A percentile compares a stretch with the other conserved stretches of the same genome.
Evolutionary conservation across 164 flowering plant species (phyloP).

Genomic region (Umbilicus rupestris): DNA sequence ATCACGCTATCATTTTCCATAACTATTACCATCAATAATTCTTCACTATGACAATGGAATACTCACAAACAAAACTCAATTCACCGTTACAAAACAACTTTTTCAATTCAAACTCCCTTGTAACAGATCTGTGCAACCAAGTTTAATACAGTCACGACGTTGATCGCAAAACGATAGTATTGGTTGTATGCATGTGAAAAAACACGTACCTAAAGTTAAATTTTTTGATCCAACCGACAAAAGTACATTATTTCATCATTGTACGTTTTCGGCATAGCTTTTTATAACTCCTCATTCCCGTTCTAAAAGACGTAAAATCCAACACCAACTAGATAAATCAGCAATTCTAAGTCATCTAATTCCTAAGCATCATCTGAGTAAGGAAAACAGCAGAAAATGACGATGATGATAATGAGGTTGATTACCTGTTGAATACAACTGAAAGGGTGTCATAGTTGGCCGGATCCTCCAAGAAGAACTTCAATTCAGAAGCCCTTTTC

Average conservation of each 20-base stretch:
- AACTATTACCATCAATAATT: background rate
- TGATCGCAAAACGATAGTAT: background rate
- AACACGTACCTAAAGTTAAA: background rate
- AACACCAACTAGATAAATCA: background rate
- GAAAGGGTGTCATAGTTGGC: constrained; percentile 42
- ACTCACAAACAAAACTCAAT: background rate
- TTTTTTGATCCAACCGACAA: background rate
- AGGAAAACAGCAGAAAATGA: background rate
- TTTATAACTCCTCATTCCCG: background rate
- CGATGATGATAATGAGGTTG: background rate
- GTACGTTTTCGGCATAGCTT: background rate
- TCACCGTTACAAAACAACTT: background rate
- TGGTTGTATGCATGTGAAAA: background rate
- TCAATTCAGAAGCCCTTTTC: constrained; percentile 41
- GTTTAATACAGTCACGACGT: background rate
- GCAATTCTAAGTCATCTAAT: background rate
- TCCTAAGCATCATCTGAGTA: background rate
- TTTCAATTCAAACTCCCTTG: background rate
- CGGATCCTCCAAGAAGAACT: constrained; percentile 54
- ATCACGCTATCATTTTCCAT: background rate
- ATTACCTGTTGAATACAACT: constrained; percentile 47
- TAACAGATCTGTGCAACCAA: background rate
- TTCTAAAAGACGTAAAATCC: background rate
- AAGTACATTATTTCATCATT: background rate
- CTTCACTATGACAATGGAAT: background rate